Evolutionary conservation across 169 alveolate species (phyloP).

Genomic region (Eimeria tenella): DNA sequence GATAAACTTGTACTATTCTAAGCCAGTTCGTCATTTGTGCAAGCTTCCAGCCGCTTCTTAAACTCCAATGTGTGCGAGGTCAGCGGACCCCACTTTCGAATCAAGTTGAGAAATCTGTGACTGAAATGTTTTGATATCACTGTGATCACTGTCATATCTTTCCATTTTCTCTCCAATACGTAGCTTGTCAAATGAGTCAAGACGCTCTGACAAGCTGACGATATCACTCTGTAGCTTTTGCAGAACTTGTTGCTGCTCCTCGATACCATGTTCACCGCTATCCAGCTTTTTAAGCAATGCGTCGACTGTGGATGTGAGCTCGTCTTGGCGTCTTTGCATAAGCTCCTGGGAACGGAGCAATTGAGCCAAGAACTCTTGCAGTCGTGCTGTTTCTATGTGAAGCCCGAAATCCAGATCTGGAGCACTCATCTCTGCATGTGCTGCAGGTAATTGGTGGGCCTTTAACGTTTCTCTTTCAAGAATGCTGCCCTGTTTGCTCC

Average conservation of each 20-base stretch:
- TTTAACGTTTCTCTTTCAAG: too few relatives aligned
- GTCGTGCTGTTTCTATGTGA: constrained; percentile 54
- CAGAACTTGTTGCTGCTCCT: constrained; percentile 52
- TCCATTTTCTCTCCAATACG: constrained; percentile 52
- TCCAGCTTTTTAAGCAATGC: constrained; percentile 29
- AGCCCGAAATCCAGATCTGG: constrained; percentile 40
- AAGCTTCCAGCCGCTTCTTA: neutral
- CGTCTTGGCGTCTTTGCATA: constrained; percentile 47
- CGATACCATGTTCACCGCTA: constrained; percentile 24
- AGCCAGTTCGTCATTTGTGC: too few relatives aligned
- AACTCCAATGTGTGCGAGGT: neutral
- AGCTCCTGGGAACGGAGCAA: constrained; percentile 45
- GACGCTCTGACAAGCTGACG: constrained; percentile 9
- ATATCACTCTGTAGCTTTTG: constrained; percentile 26
- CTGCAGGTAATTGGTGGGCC: too few relatives aligned
- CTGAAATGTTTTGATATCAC: constrained; percentile 29
- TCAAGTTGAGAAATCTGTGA: constrained; percentile 43
- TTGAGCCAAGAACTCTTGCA: constrained; percentile 46
- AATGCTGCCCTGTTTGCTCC: too few relatives aligned
- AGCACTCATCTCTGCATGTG: constrained; percentile 31
- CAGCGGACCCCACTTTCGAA: constrained; percentile 53
- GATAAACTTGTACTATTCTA: too few relatives aligned
- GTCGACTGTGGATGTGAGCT: constrained; percentile 25
- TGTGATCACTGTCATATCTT: constrained; percentile 44
- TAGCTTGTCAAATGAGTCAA: constrained; percentile 5